Conservation (phyloP, 2,329 filamentous ascomycete genomes). For the Colletotrichum destructivum region DNA sequence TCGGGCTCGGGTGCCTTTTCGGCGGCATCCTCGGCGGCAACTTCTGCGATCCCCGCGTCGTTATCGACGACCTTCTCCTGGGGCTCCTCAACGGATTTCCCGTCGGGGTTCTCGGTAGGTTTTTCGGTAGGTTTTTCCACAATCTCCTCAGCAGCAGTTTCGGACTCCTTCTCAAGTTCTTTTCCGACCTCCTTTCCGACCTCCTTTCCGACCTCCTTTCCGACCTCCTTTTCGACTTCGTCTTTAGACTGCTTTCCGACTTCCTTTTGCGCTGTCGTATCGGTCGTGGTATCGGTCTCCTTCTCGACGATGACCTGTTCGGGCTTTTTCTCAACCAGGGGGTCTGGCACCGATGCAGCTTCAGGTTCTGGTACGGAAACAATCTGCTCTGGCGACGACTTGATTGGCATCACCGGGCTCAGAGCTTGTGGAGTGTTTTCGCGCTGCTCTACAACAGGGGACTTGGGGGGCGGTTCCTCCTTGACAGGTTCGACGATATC, state of each 20-base stretch:
- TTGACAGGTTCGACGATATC: slow-evolving; percentile 44
- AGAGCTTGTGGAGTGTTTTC: slow-evolving; percentile 20
- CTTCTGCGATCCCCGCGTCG: no score
- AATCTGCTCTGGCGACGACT: slow-evolving; percentile 15
- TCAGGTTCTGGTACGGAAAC: background rate
- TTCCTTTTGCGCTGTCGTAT: background rate
- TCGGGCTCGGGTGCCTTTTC: slow-evolving; percentile 28
- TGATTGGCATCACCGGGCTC: slow-evolving; percentile 28
- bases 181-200: slow-evolving; percentile 1
- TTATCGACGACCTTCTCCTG: background rate
- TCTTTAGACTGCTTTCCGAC: background rate
- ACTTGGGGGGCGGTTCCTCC: slow-evolving; percentile 29
- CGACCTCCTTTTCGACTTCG: background rate
- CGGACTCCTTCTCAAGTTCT: background rate
- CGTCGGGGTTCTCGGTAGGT: background rate
- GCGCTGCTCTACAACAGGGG: slow-evolving; percentile 30
- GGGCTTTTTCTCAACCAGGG: slow-evolving; percentile 3
- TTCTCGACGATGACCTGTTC: slow-evolving; percentile 21
- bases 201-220: background rate
- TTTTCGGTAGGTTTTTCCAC: background rate
- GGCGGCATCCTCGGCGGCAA: background rate
- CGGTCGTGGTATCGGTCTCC: background rate
- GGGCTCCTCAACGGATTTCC: background rate
- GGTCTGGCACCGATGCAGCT: slow-evolving; percentile 3
- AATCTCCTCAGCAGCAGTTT: background rate